These are phyloP conservation scores for Aspergillus neoniger DNA, from an alignment of 2,329 filamentous ascomycete genomes.

Conservation along the genomic window DNA sequence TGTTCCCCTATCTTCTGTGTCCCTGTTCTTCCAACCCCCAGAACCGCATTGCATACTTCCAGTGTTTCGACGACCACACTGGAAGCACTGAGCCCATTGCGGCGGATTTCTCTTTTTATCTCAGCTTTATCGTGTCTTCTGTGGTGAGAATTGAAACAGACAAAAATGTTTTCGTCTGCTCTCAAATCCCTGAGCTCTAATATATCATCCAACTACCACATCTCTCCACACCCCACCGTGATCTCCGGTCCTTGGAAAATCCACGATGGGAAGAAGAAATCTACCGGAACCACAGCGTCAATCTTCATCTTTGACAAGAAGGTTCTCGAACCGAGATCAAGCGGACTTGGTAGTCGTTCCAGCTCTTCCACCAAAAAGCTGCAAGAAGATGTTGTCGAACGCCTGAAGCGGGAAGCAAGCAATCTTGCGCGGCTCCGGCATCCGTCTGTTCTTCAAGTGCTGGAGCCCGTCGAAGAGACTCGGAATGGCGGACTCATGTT, in stretches of 20 bases:
- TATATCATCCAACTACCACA: constrained; percentile 86
- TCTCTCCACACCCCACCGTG: constrained; percentile 74
- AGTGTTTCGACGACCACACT: background rate
- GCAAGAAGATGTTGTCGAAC: constrained; percentile 86
- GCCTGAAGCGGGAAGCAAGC: constrained; percentile 87
- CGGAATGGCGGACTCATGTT: constrained; percentile 91
- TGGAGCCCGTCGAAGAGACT: constrained; percentile 94
- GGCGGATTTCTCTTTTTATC: background rate
- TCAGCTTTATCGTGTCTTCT: background rate
- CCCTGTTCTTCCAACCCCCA: background rate
- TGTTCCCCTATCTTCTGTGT: background rate
- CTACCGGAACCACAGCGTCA: constrained; percentile 82
- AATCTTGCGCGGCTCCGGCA: constrained; percentile 85
- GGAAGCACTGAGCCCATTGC: background rate
- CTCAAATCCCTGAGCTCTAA: constrained; percentile 94
- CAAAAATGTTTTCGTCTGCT: constrained; percentile 84
- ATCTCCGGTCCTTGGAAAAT: constrained; percentile 94
- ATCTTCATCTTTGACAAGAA: constrained; percentile 95
- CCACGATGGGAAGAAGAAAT: constrained; percentile 96
- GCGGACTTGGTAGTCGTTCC: constrained; percentile 61
- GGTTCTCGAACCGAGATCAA: constrained; percentile 70
- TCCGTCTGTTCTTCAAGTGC: constrained; percentile 86
- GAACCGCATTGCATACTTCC: background rate
- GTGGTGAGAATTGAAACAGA: background rate
- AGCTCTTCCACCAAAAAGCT: constrained; percentile 70